A percentile compares a stretch with the other conserved stretches of the same genome.
phyloP scores from a whole-genome alignment of 495 filamentous ascomycete species.

The Cladorrhinum samala region DNA sequence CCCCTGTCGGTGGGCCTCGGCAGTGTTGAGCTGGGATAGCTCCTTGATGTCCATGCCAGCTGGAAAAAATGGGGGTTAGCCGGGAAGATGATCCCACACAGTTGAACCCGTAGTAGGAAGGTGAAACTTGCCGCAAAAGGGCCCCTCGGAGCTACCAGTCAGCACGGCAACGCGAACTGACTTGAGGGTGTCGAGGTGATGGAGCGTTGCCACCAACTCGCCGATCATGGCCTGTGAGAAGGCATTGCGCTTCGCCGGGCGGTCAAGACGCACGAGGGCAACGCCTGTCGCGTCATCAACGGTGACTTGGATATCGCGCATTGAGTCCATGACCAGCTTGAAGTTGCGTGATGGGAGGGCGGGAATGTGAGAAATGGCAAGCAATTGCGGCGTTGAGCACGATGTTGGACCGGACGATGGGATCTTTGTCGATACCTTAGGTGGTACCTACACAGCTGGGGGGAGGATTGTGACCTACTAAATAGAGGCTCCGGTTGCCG shows the following conservation, averaged over 20 bases:
- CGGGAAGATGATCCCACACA: neutral
- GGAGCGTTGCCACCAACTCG: conserved; percentile 18
- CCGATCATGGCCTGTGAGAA: conserved; percentile 29
- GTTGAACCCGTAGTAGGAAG: conserved; percentile 7
- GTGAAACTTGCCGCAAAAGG: conserved; percentile 29
- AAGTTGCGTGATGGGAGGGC: too few relatives aligned
- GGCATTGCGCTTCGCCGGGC: conserved; percentile 35
- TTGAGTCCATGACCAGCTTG: neutral
- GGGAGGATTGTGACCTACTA: neutral
- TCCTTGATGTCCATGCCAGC: conserved; percentile 38
- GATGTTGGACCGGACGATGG: too few relatives aligned
- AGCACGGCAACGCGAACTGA: conserved; percentile 29
- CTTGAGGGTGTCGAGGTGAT: conserved; percentile 17
- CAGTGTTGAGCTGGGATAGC: conserved; percentile 25
- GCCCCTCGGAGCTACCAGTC: conserved; percentile 24
- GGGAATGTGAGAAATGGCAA: too few relatives aligned
- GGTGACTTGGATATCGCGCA: conserved; percentile 1
- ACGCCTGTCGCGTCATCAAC: conserved; percentile 10
- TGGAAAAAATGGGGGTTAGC: conserved; percentile 1
- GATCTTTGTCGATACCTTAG: neutral
- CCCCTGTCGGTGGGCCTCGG: conserved; percentile 19
- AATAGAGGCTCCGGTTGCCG: neutral
- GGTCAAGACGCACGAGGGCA: conserved; percentile 30
- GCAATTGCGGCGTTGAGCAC: too few relatives aligned
- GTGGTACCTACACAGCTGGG: too few relatives aligned